Percentiles rank a stretch among this genome's conserved stretches.
These are phyloP conservation scores for Zoysia japonica DNA, from an alignment of 176 grass and related monocot genomes.

Conservation along the genomic window DNA sequence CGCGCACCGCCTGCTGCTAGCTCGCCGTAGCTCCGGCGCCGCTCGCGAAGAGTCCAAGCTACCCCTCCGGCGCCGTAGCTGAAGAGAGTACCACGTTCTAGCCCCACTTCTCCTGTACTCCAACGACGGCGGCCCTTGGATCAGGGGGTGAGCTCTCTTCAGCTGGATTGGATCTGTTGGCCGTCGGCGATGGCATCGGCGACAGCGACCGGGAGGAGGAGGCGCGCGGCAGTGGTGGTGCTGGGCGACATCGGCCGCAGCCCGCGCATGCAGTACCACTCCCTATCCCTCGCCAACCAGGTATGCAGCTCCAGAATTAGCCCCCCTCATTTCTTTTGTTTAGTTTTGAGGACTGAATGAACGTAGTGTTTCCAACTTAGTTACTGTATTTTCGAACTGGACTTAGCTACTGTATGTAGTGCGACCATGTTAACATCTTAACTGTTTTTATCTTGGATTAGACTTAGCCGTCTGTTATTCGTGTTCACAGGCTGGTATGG, in stretches of 20 bases:
- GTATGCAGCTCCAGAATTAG: constrained; percentile 24
- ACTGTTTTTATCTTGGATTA: neutral
- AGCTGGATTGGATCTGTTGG: neutral
- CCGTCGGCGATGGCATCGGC: constrained; percentile 19
- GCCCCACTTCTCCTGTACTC: neutral
- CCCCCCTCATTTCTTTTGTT: neutral
- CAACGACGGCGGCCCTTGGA: neutral
- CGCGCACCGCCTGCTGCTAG: neutral
- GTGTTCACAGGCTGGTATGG: constrained; percentile 64
- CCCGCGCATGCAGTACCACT: constrained; percentile 97
- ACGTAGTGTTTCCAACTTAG: too few species aligned
- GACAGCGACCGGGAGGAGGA: constrained; percentile 45
- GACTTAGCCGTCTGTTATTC: constrained; percentile 16
- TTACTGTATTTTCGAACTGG: too few species aligned
- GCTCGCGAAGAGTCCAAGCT: neutral
- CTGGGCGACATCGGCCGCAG: constrained; percentile 95
- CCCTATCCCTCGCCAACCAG: constrained; percentile 87
- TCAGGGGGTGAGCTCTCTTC: neutral
- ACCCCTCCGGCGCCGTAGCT: neutral
- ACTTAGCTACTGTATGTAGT: too few species aligned
- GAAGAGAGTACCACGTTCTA: neutral
- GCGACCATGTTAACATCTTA: too few species aligned
- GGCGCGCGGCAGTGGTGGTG: constrained; percentile 74
- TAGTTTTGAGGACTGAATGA: too few species aligned
- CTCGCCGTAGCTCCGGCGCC: neutral